Evolutionary conservation across 768 basidiomycete genomes (phyloP).

Genomic region (Suillus alpinus): DNA sequence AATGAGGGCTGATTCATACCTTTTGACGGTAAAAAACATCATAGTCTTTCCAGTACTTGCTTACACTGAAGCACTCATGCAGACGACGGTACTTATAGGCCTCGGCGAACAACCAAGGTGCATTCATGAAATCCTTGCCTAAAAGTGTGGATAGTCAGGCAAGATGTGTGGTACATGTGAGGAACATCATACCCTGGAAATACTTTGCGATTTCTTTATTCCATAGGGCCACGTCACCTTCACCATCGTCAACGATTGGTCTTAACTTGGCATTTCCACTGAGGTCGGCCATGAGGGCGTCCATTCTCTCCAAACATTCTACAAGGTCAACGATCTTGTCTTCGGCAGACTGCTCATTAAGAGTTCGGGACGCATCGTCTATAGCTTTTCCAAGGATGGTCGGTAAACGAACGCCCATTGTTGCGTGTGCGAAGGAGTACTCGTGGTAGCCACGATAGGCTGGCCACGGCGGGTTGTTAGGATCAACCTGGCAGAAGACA

Average conservation of each 20-base stretch:
- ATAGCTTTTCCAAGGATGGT: conserved; percentile 96
- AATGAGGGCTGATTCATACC: conserved; percentile 32
- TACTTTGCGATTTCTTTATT: conserved; percentile 96
- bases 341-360: conserved; percentile 83
- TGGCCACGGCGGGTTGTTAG: conserved; percentile 82
- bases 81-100: conserved; percentile 91
- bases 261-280: conserved; percentile 81
- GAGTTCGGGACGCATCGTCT: conserved; percentile 83
- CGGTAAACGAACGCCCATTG: conserved; percentile 94
- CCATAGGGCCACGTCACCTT: conserved; percentile 92
- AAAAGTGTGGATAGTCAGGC: conserved; percentile 1
- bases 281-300: conserved; percentile 82
- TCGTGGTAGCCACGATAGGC: conserved; percentile 81
- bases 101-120: conserved; percentile 95
- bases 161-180: not conserved
- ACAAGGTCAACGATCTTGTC: conserved; percentile 83
- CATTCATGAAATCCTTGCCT: conserved; percentile 93
- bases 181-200: conserved; percentile 62
- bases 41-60: conserved; percentile 86
- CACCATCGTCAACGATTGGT: conserved; percentile 86
- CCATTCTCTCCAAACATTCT: conserved; percentile 86
- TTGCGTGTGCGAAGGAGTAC: conserved; percentile 85
- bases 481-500: conserved; percentile 54
- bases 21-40: conserved; percentile 97
- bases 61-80: conserved; percentile 89